phyloP scores from a whole-genome alignment of 345 rosid genomes.

The Brassica incana region DNA sequence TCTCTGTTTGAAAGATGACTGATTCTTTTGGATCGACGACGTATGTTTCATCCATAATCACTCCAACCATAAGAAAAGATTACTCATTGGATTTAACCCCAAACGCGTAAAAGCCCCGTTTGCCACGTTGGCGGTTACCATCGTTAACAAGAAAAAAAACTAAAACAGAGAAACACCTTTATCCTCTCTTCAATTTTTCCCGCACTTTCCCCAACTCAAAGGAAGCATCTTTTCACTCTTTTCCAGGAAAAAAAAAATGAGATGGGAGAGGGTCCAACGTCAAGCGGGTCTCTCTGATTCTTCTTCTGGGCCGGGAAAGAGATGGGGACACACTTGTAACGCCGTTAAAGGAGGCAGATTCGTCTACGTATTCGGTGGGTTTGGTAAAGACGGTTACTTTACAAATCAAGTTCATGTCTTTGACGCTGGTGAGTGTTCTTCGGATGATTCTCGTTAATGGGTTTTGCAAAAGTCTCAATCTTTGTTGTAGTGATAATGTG shows the following conservation, averaged over 20 bases:
- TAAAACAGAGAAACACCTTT: constrained; percentile 24
- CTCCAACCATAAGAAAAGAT: too few species aligned
- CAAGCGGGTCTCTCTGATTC: constrained; percentile 34
- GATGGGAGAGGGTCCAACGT: constrained; percentile 65
- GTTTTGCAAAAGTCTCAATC: constrained; percentile 14
- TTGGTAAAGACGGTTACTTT: constrained; percentile 71
- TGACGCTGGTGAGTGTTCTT: constrained; percentile 63
- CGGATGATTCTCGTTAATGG: constrained; percentile 9
- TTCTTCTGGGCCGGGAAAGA: constrained; percentile 72
- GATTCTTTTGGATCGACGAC: too few species aligned
- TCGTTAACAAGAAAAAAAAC: constrained; percentile 8
- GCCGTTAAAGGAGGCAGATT: constrained; percentile 80
- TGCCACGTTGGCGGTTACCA: neutral
- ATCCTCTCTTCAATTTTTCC: constrained; percentile 33
- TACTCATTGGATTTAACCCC: neutral
- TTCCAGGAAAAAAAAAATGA: constrained; percentile 44
- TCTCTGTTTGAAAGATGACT: too few species aligned
- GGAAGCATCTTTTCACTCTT: constrained; percentile 13
- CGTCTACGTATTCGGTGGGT: constrained; percentile 91
- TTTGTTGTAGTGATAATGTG: neutral
- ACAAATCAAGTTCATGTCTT: constrained; percentile 93
- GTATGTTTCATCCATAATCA: too few species aligned
- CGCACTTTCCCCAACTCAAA: constrained; percentile 36
- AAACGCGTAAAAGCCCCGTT: neutral
- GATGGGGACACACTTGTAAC: constrained; percentile 99